Percentiles rank a stretch among this genome's conserved stretches.
Evolutionary conservation across 2,329 filamentous ascomycete species (phyloP).

Genomic region (Capronia americana): DNA sequence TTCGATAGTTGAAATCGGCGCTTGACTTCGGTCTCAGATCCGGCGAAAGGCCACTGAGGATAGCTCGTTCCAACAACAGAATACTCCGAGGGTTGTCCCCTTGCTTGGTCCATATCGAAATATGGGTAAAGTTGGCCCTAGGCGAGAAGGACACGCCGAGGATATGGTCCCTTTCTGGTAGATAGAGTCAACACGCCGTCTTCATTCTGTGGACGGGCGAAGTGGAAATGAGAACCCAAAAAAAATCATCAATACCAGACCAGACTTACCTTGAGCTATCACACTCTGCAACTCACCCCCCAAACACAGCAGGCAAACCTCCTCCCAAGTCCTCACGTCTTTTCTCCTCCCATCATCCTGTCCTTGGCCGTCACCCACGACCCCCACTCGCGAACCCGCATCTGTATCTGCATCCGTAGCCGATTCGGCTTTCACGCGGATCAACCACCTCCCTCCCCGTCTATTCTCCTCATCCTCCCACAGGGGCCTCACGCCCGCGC

Average conservation of each 20-base stretch:
- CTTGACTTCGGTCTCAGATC: slow-evolving; percentile 73
- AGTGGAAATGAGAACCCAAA: background rate
- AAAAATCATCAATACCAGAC: background rate
- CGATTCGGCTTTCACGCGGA: slow-evolving; percentile 77
- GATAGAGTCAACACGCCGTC: background rate
- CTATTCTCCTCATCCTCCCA: slow-evolving; percentile 89
- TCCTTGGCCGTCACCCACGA: background rate
- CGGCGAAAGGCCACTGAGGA: slow-evolving; percentile 74
- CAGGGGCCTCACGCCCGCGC: slow-evolving; percentile 75
- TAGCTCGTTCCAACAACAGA: slow-evolving; percentile 72
- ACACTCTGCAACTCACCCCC: slow-evolving; percentile 56
- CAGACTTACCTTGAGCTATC: slow-evolving; percentile 78
- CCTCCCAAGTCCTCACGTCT: slow-evolving; percentile 39
- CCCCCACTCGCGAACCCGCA: background rate
- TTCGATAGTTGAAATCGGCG: slow-evolving; percentile 74
- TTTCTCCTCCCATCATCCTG: slow-evolving; percentile 8
- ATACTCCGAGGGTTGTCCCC: slow-evolving; percentile 79
- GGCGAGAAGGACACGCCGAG: slow-evolving; percentile 87
- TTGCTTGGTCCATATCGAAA: slow-evolving; percentile 93
- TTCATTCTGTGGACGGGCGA: background rate
- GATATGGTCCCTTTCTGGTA: slow-evolving; percentile 76
- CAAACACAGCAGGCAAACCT: slow-evolving; percentile 39
- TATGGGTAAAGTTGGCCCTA: slow-evolving; percentile 85
- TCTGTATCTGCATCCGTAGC: background rate
- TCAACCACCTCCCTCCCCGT: slow-evolving; percentile 88